These are phyloP conservation scores for Eucalyptus erythrocorys DNA, from an alignment of 345 rosid species.

Conservation along the genomic window DNA sequence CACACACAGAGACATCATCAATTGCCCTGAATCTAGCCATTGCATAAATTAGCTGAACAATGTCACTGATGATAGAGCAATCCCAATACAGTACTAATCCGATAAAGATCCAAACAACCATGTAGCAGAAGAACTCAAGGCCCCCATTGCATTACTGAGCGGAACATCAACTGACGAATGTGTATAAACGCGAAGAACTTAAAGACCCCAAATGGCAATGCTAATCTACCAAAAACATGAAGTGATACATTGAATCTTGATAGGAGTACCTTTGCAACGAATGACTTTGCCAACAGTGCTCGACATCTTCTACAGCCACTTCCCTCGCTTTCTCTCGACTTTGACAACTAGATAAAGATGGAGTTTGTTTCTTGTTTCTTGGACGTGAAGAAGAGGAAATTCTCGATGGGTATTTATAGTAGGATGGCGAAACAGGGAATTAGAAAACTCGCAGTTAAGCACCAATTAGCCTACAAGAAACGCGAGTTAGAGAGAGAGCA, in stretches of 20 bases:
- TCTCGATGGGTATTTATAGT: not conserved
- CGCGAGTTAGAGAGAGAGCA: not conserved
- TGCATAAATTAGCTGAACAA: too few species aligned
- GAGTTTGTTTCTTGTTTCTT: not conserved
- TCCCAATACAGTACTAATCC: not conserved
- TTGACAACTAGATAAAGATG: not conserved
- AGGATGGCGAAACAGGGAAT: not conserved
- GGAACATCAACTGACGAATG: not conserved
- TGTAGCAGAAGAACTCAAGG: too few species aligned
- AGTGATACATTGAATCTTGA: not conserved
- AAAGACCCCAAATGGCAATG: not conserved
- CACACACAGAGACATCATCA: too few species aligned
- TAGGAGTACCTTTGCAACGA: conserved; percentile 17
- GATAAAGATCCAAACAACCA: not conserved
- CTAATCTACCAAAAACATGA: not conserved
- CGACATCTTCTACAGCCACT: not conserved
- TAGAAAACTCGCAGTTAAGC: not conserved
- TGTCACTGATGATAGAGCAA: not conserved
- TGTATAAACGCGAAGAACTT: not conserved
- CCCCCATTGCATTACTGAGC: too few species aligned
- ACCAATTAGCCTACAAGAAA: not conserved
- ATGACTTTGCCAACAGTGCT: conserved; percentile 19
- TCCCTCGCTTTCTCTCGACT: not conserved
- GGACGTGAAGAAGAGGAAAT: not conserved
- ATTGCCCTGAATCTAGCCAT: too few species aligned